These are phyloP conservation scores for Wickerhamomyces strasburgensis DNA, from an alignment of 805 yeast genomes.

Conservation along the genomic window DNA sequence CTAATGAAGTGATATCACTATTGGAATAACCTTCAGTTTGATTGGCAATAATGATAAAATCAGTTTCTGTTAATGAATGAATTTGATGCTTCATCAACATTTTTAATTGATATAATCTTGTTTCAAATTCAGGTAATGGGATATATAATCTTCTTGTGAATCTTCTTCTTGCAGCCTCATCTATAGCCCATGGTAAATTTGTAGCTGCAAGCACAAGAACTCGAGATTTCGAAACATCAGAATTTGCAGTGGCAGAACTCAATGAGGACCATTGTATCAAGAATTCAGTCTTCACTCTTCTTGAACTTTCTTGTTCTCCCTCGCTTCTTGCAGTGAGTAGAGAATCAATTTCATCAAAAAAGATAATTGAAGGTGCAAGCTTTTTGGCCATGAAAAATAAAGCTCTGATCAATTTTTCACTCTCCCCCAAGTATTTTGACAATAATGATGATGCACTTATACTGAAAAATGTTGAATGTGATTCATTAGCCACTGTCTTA, in stretches of 20 bases:
- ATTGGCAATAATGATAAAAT: constrained; percentile 53
- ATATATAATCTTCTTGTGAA: constrained; percentile 91
- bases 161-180: constrained; percentile 94
- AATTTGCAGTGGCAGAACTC: constrained; percentile 79
- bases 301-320: constrained; percentile 80
- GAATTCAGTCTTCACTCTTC: constrained; percentile 91
- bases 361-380: constrained; percentile 88
- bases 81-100: constrained; percentile 66
- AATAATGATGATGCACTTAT: constrained; percentile 89
- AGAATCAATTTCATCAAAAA: constrained; percentile 95
- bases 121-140: constrained; percentile 86
- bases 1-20: constrained; percentile 88
- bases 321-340: constrained; percentile 75
- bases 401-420: constrained; percentile 89
- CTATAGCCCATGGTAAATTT: constrained; percentile 94
- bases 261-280: constrained; percentile 93
- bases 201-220: constrained; percentile 94
- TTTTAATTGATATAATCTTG: constrained; percentile 66
- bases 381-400: constrained; percentile 79
- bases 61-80: constrained; percentile 60
- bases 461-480: constrained; percentile 88
- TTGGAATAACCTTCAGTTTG: constrained; percentile 88
- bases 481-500: constrained; percentile 94
- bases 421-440: constrained; percentile 77
- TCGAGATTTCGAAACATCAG: constrained; percentile 34